Evolutionary conservation across 768 basidiomycete species (phyloP), one percentile per base, ranked within the genome.

Genomic region (Agrocybe pediades): DNA sequence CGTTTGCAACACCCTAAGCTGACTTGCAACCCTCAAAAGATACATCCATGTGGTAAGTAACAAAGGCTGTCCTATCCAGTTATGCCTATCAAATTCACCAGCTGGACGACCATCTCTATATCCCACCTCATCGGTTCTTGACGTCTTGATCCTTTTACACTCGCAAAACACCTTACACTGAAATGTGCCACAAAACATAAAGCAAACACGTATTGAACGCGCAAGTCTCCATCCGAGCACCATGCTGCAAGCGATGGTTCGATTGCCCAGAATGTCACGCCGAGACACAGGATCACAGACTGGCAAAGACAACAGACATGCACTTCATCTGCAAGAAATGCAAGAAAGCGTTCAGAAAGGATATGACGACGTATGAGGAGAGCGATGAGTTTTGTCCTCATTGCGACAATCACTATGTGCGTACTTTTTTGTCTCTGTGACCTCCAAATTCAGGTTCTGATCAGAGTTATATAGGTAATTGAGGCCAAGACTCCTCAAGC

Each of bases 381-480:
- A 94, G 93, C 65, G 95, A 98, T 68, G 97, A 99, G 71, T 98
- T 87, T 67, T 98, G 97, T 67, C 97, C 96, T 0, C 90, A 97
- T 71, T 98, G 97, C 66, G 97, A 98, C 71, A 98, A 98, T 67
- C 95, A 95, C 67, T 99, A 95, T 68, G 97, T 96, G 66, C 62
- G 90, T 77, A 15, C 48, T 15, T 9, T 29, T 16, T 25, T 21
- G 64, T 20, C 17, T 40, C 7, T 30, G 11, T 6, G 17, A 48
- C 16, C 15, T 42, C n/a, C n/a, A n/a, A n/a, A n/a, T n/a, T n/a
- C n/a, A n/a, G n/a, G n/a, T 16, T 15, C 41, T 49, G 46, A 51
- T n/a, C 21, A 1, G 16, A 23, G 47, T 13, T 44, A 23, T 44
- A 7, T n/a, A 98, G 95, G 89, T 98, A 1, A 78, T 96, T 59